A percentile compares a stretch with the other conserved stretches of the same genome.
Conservation (phyloP, 306 rosid species). For the Clitoria ternatea region DNA sequence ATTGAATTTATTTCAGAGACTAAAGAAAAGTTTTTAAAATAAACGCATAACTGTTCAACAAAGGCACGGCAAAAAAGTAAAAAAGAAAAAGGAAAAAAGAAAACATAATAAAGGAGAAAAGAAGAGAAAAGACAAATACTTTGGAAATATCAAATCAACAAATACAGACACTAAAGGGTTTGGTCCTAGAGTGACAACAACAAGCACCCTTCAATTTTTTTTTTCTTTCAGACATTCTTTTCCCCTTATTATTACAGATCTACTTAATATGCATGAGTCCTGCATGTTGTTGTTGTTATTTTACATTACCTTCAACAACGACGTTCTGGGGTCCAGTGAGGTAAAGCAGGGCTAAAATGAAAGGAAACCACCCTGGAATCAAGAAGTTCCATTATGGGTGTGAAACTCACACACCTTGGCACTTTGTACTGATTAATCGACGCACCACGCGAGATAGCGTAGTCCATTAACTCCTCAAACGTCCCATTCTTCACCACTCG, state of each 20-base stretch:
- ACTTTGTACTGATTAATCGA: slow-evolving; percentile 91
- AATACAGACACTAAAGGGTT: neutral
- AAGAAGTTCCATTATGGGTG: slow-evolving; percentile 80
- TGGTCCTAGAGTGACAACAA: neutral
- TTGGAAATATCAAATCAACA: slow-evolving; percentile 36
- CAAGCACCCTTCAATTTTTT: neutral
- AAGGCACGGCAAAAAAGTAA: slow-evolving; percentile 8
- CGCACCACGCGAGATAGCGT: slow-evolving; percentile 89
- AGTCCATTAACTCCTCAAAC: slow-evolving; percentile 93
- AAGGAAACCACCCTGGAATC: slow-evolving; percentile 64
- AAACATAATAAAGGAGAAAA: neutral
- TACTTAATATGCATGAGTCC: slow-evolving; percentile 19
- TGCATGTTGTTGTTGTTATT: slow-evolving; percentile 1
- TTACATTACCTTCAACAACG: slow-evolving; percentile 36
- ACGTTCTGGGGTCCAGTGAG: slow-evolving; percentile 80
- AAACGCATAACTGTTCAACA: slow-evolving; percentile 7
- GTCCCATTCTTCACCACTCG: slow-evolving; percentile 86
- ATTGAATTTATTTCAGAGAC: slow-evolving; percentile 45
- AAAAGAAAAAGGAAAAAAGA: neutral
- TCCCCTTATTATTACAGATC: neutral
- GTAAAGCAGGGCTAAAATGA: slow-evolving; percentile 80
- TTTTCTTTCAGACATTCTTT: neutral
- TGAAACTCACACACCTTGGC: slow-evolving; percentile 82
- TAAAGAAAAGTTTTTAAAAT: neutral
- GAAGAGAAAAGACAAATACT: neutral